phyloP scores from a whole-genome alignment of 2,329 filamentous ascomycete species.

The Stemphylium lycopersici region DNA sequence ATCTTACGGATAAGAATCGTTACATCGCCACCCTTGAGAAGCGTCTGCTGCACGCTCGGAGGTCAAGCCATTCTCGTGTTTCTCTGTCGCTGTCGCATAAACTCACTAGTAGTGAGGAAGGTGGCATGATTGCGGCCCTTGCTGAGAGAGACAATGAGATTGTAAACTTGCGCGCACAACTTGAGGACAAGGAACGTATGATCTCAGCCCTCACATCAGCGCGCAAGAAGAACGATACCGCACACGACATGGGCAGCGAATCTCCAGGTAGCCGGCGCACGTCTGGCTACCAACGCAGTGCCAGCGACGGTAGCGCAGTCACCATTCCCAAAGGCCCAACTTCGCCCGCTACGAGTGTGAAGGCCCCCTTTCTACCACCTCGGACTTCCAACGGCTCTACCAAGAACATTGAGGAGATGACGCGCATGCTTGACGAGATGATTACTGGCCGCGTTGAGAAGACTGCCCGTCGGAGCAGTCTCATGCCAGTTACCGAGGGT shows the following conservation, averaged over 20 bases:
- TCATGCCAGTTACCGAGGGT: constrained; percentile 30
- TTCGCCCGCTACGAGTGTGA: constrained; percentile 22
- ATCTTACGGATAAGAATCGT: constrained; percentile 93
- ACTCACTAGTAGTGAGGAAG: constrained; percentile 75
- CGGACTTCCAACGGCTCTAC: constrained; percentile 46
- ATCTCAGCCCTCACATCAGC: constrained; percentile 83
- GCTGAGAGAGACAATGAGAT: constrained; percentile 94
- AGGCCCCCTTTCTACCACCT: constrained; percentile 18
- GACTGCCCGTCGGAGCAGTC: constrained; percentile 56
- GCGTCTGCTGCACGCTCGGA: constrained; percentile 83
- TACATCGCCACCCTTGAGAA: constrained; percentile 96
- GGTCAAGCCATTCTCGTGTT: constrained; percentile 86
- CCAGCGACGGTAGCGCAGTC: constrained; percentile 39
- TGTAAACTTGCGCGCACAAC: constrained; percentile 80
- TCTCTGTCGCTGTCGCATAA: constrained; percentile 74
- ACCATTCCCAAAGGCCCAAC: constrained; percentile 34
- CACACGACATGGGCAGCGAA: constrained; percentile 60
- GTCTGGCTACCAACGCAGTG: constrained; percentile 40
- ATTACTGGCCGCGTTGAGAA: constrained; percentile 77
- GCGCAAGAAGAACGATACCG: constrained; percentile 82
- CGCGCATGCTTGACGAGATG: constrained; percentile 93
- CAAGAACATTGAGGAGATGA: constrained; percentile 88
- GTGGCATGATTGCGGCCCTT: constrained; percentile 73
- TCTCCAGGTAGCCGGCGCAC: constrained; percentile 45
- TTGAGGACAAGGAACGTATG: constrained; percentile 97